Conservation (phyloP, 2,329 filamentous ascomycete species). For the Diplodia mutila region DNA sequence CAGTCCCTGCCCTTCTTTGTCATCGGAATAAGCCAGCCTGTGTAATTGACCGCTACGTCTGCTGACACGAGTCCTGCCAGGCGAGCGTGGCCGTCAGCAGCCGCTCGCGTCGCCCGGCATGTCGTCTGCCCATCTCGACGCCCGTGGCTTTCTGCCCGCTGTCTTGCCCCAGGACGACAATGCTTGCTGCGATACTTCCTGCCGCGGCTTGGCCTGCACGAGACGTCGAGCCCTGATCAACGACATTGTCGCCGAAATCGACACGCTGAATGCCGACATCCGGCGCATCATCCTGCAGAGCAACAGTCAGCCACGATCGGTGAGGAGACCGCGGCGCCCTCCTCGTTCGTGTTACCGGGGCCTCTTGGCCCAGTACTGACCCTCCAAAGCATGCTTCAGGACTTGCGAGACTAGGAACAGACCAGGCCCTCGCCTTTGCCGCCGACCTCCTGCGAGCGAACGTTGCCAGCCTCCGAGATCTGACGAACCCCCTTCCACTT, state of each 20-base stretch:
- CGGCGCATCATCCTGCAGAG: background rate
- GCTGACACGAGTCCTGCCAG: conserved; percentile 8
- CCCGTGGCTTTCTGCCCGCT: background rate
- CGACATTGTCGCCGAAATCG: conserved; percentile 20
- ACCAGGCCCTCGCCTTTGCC: conserved; percentile 19
- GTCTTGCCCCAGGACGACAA: background rate
- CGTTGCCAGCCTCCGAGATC: conserved; percentile 14
- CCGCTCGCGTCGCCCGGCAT: conserved; percentile 7
- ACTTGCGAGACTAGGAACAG: conserved; percentile 7
- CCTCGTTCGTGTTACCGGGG: background rate
- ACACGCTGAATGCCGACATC: conserved; percentile 12
- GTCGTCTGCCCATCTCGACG: conserved; percentile 2
- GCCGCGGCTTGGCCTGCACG: conserved; percentile 7
- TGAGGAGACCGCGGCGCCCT: conserved; percentile 12
- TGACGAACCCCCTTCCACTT: background rate
- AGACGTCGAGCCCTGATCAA: conserved; percentile 19
- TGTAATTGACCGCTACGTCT: conserved; percentile 20
- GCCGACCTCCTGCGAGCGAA: conserved; percentile 14
- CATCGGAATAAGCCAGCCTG: conserved; percentile 9
- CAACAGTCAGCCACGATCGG: conserved; percentile 17
- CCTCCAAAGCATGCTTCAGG: conserved; percentile 12
- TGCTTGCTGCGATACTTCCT: conserved; percentile 13
- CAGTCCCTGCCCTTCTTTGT: conserved; percentile 18
- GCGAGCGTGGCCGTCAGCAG: conserved; percentile 11
- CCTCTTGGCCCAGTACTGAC: conserved; percentile 1